Conservation (phyloP, 2,329 filamentous ascomycete species). For the Orbilia brochopaga region DNA sequence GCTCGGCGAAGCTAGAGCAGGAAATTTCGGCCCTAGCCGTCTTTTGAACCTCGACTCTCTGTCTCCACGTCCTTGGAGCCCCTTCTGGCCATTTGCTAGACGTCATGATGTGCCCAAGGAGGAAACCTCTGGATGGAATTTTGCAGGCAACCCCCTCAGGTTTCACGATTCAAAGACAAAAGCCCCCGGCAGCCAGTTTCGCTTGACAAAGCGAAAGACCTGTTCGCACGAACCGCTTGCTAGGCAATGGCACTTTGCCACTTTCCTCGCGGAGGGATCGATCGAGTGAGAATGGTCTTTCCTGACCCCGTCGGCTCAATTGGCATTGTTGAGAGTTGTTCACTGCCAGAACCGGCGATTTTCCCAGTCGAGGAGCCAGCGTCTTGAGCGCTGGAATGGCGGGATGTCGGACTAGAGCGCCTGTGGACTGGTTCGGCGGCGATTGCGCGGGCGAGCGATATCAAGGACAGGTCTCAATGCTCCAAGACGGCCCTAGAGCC, state of each 20-base stretch:
- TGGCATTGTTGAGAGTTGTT: slow-evolving; percentile 17
- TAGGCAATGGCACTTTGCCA: slow-evolving; percentile 25
- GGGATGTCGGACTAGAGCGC: slow-evolving; percentile 17
- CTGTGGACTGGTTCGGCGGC: slow-evolving; percentile 5
- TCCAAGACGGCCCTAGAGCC: neutral
- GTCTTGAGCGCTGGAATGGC: slow-evolving; percentile 37
- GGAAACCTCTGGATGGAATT: slow-evolving; percentile 19
- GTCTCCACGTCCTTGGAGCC: neutral
- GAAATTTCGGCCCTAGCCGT: slow-evolving; percentile 25
- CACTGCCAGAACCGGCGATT: slow-evolving; percentile 35
- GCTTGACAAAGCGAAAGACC: slow-evolving; percentile 1
- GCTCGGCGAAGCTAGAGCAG: slow-evolving; percentile 7
- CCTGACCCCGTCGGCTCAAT: slow-evolving; percentile 26
- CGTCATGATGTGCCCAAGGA: slow-evolving; percentile 25
- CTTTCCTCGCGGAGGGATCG: slow-evolving; percentile 5
- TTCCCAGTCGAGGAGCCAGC: neutral
- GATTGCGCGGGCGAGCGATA: neutral
- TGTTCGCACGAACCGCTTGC: slow-evolving; percentile 6
- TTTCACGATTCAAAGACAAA: slow-evolving; percentile 38
- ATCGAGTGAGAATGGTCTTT: neutral
- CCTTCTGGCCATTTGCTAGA: slow-evolving; percentile 17
- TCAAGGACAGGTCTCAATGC: slow-evolving; percentile 11
- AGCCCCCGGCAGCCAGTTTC: slow-evolving; percentile 3
- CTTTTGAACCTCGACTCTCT: neutral
- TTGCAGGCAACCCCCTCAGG: slow-evolving; percentile 16